Evolutionary conservation across 2,329 filamentous ascomycete species (phyloP).

Genomic region (Colletotrichum magnum): DNA sequence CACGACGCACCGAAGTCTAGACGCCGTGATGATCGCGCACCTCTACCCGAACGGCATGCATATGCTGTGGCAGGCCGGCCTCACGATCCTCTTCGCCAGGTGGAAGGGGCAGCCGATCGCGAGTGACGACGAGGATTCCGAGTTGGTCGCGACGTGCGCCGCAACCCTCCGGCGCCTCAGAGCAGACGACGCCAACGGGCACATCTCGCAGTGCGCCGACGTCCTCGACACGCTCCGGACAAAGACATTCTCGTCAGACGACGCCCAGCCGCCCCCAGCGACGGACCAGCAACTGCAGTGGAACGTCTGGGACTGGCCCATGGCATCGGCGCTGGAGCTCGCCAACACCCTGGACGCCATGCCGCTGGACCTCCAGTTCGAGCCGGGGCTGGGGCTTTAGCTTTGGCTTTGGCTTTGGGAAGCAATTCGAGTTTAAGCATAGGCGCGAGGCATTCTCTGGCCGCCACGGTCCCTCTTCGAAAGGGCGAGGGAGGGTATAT

Average conservation of each 20-base stretch:
- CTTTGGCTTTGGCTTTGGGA: too few relatives aligned
- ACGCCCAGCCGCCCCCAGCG: slow-evolving; percentile 17
- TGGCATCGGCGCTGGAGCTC: slow-evolving; percentile 46
- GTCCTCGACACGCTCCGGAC: slow-evolving; percentile 42
- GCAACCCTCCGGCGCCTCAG: slow-evolving; percentile 35
- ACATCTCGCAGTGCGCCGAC: slow-evolving; percentile 42
- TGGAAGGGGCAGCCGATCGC: slow-evolving; percentile 43
- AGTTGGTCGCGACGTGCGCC: slow-evolving; percentile 39
- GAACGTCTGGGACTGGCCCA: slow-evolving; percentile 48
- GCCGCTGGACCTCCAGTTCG: slow-evolving; percentile 43
- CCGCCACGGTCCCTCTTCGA: not conserved
- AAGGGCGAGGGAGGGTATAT: not conserved
- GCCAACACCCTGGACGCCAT: slow-evolving; percentile 44
- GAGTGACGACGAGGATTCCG: slow-evolving; percentile 37
- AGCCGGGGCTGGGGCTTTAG: slow-evolving; percentile 10
- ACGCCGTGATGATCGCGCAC: slow-evolving; percentile 30
- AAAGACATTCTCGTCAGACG: slow-evolving; percentile 42
- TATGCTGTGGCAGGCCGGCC: slow-evolving; percentile 46
- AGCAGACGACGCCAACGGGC: slow-evolving; percentile 33
- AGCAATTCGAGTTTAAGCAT: not conserved
- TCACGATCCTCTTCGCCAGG: slow-evolving; percentile 44
- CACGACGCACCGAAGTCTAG: not conserved
- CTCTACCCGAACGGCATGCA: slow-evolving; percentile 46
- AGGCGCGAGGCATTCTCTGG: not conserved
- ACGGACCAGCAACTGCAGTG: slow-evolving; percentile 43